Percentiles rank a stretch among this genome's conserved stretches.
These are phyloP conservation scores for Cinchona pubescens DNA, from an alignment of 257 asterid species.

Conservation along the genomic window DNA sequence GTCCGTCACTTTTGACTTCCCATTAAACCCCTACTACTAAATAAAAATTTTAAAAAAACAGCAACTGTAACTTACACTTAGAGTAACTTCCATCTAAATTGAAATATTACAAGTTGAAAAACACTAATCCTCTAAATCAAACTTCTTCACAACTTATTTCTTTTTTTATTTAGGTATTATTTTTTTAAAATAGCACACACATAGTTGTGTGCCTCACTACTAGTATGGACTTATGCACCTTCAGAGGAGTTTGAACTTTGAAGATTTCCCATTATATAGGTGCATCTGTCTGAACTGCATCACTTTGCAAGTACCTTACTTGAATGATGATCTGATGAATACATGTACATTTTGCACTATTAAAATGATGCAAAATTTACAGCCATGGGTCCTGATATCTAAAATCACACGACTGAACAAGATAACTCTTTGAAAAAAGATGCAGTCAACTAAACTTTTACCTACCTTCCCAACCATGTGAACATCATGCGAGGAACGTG, in stretches of 20 bases:
- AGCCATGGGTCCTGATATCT: neutral
- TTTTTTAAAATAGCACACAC: neutral
- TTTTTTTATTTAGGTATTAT: too few relatives aligned
- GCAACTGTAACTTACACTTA: too few relatives aligned
- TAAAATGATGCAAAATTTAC: neutral
- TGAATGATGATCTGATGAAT: neutral
- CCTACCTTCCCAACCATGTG: slow-evolving; percentile 90
- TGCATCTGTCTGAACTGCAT: neutral
- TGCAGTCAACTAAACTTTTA: too few relatives aligned
- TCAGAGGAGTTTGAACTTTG: neutral
- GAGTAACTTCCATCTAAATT: too few relatives aligned
- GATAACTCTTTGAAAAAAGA: neutral
- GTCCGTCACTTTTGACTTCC: too few relatives aligned
- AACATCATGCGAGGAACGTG: slow-evolving; percentile 49
- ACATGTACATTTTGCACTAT: neutral
- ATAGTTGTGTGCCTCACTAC: neutral
- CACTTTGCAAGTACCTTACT: neutral
- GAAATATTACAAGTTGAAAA: too few relatives aligned
- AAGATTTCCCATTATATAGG: neutral
- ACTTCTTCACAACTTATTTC: too few relatives aligned
- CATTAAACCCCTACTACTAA: too few relatives aligned
- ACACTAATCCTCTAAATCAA: too few relatives aligned
- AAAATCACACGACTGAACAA: neutral
- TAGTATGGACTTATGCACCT: neutral
- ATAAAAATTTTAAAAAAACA: too few relatives aligned